Conservation (phyloP, 768 basidiomycete genomes). For the Lactifluus subvellereus region DNA sequence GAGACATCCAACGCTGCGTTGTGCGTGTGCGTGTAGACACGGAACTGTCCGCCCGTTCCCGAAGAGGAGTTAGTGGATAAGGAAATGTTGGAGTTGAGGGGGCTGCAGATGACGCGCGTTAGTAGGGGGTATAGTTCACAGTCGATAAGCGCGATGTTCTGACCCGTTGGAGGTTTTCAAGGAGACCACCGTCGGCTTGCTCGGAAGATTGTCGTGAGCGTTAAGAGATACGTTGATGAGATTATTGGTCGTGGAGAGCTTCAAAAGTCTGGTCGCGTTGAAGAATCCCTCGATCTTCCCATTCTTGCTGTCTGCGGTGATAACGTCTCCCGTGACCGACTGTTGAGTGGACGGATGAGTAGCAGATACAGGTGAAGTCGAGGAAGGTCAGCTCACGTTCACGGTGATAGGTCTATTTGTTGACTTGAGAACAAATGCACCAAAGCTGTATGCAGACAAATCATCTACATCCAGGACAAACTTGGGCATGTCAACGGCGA, state of each 20-base stretch:
- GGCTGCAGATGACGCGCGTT: background rate
- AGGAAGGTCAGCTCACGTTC: background rate
- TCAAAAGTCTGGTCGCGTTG: background rate
- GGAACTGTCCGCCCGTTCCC: background rate
- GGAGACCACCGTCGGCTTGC: background rate
- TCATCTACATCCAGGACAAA: background rate
- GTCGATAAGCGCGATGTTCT: background rate
- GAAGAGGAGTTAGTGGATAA: constrained; percentile 2
- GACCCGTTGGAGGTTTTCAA: constrained; percentile 2
- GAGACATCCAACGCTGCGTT: constrained; percentile 1
- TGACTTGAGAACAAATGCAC: constrained; percentile 1
- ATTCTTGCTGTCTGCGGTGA: background rate
- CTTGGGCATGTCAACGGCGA: background rate
- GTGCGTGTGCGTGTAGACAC: constrained; percentile 2
- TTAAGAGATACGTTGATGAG: background rate
- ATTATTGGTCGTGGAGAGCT: background rate
- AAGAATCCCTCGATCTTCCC: constrained; percentile 7
- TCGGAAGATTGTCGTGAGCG: background rate
- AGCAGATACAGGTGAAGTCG: background rate
- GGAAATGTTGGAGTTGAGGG: background rate
- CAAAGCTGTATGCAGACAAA: constrained; percentile 1
- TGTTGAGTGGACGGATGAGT: background rate
- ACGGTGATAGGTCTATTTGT: constrained; percentile 1
- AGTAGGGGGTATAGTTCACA: background rate
- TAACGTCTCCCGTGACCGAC: background rate